Base-by-base conservation (phyloP, 73 alveolate species). In the Blepharisma stoltei region DNA sequence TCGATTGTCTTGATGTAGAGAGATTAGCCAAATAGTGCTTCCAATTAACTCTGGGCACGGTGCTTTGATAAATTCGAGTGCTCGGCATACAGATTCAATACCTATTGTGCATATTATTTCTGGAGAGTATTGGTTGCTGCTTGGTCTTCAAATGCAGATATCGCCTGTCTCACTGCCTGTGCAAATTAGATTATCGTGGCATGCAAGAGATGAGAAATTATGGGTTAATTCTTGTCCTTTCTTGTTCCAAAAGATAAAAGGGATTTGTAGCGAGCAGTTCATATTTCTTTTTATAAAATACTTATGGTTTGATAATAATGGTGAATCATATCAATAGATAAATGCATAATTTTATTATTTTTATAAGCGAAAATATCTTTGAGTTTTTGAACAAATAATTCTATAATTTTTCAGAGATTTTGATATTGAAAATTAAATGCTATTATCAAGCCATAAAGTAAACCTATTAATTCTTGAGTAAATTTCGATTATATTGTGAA, bases 41-140 rank as follows among this genome's bases (percentile, higher is more conserved):
- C 66, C 66, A 52, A 52, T 20, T 52, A 52, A 20, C 4, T 52
- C 66, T 52, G 66, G 66, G n/a, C n/a, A 14, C 23, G 66, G 66
- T 2, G 27, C 66, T 52, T 11, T 52, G 23, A 20, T 20, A 52
- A 52, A 52, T 14, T 11, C n/a, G 2, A 52, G 23, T 14, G n/a
- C 66, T 20, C n/a, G 23, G 66, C 66, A 52, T 52, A 20, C 66
- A 14, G 66, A 52, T 11, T 14, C 66, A 14, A 14, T 52, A 20
- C 66, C 66, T 14, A 52, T 52, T 52, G 66, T 52, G 66, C 66
- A 52, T 52, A 52, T 52, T 52, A 52, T 52, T 52, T 20, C 27
- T 14, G 66, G 66, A 20, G 23, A 14, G 23, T 14, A 52, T 14
- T 52, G n/a, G n/a, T 52, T 52, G n/a, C 3, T 52, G n/a, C 3